Evolutionary conservation across 805 yeast species (phyloP).

Genomic region (Tetrapisispora fleetii): DNA sequence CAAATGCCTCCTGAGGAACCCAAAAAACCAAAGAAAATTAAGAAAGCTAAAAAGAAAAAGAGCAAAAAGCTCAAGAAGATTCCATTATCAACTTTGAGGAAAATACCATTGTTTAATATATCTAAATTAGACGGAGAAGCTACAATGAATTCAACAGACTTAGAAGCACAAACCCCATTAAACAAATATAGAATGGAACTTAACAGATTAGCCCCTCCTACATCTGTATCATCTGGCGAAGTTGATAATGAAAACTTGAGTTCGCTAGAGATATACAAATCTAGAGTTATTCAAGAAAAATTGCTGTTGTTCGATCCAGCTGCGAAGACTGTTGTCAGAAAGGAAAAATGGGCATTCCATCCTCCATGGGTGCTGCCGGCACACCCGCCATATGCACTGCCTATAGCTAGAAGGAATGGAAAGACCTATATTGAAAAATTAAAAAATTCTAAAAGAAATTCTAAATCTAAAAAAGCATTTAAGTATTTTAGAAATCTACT

Average conservation of each 20-base stretch:
- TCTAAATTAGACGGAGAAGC: conserved; percentile 3
- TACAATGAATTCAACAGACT: not conserved
- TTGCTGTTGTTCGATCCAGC: conserved; percentile 7
- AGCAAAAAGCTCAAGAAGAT: conserved; percentile 14
- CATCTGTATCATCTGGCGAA: conserved; percentile 10
- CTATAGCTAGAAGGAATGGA: conserved; percentile 22
- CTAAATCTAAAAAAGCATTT: conserved; percentile 1
- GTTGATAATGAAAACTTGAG: conserved; percentile 6
- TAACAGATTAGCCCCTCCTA: conserved; percentile 1
- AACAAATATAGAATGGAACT: conserved; percentile 1
- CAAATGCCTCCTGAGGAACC: conserved; percentile 12
- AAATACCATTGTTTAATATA: conserved; percentile 22
- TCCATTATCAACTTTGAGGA: conserved; percentile 19
- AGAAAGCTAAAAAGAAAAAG: conserved; percentile 13
- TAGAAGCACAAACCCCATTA: not conserved
- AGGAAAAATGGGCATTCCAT: conserved; percentile 24
- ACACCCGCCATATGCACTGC: conserved; percentile 25
- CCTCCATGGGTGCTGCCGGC: conserved; percentile 28
- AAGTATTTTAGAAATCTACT: conserved; percentile 4
- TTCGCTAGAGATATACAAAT: not conserved
- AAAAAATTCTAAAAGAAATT: conserved; percentile 1
- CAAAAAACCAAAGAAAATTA: conserved; percentile 12
- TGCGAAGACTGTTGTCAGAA: conserved; percentile 20
- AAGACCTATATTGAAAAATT: conserved; percentile 3
- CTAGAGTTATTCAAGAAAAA: not conserved